These are phyloP conservation scores for Sisymbrium altissimum DNA, from an alignment of 345 rosid species.

Conservation along the genomic window DNA sequence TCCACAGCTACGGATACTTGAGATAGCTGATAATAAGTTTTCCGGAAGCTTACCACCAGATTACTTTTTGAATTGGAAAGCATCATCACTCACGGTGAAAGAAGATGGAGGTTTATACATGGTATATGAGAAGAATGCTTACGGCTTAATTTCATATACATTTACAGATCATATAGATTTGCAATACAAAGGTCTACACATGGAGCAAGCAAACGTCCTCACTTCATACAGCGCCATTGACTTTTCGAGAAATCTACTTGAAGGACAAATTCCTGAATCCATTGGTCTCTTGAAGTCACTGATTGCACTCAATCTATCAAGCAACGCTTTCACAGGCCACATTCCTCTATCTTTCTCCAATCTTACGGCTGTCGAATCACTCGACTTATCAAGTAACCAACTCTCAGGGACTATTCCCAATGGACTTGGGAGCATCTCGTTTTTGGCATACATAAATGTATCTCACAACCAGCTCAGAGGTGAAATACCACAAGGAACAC, in stretches of 20 bases:
- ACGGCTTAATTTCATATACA: neutral
- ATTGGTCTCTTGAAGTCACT: constrained; percentile 8
- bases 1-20: neutral
- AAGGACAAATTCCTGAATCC: neutral
- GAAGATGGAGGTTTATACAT: neutral
- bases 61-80: neutral
- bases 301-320: constrained; percentile 19
- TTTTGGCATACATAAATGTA: neutral
- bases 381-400: constrained; percentile 10
- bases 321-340: constrained; percentile 18
- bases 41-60: neutral
- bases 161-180: constrained; percentile 2
- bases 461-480: neutral
- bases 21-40: neutral
- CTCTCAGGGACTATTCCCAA: constrained; percentile 8
- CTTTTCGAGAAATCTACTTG: neutral
- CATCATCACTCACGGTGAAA: neutral
- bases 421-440: neutral
- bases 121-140: neutral
- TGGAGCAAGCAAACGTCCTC: neutral
- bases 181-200: constrained; percentile 7
- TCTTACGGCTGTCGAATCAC: neutral
- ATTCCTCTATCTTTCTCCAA: constrained; percentile 8
- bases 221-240: neutral
- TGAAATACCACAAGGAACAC: neutral